Evolutionary conservation across 257 asterid genomes (phyloP).

Genomic region (Salvia hispanica): DNA sequence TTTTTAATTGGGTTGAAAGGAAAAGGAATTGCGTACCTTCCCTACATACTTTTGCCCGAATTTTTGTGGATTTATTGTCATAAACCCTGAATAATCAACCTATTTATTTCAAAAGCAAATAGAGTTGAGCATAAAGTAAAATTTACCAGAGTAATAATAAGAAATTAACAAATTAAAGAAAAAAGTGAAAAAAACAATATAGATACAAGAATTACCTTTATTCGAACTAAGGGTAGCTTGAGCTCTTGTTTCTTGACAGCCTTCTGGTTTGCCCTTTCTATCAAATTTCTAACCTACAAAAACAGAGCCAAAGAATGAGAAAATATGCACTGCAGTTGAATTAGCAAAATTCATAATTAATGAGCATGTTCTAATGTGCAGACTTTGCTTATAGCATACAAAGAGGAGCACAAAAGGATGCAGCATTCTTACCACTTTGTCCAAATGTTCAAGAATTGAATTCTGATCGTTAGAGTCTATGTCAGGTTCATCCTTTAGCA

Average conservation of each 20-base stretch:
- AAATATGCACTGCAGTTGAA: slow-evolving; percentile 20
- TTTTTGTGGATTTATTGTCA: slow-evolving; percentile 97
- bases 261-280: slow-evolving; percentile 67
- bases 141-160: slow-evolving; percentile 23
- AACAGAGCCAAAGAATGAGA: slow-evolving; percentile 29
- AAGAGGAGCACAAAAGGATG: slow-evolving; percentile 27
- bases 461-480: slow-evolving; percentile 87
- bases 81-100: slow-evolving; percentile 98
- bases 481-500: slow-evolving; percentile 87
- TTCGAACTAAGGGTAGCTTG: slow-evolving; percentile 89
- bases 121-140: slow-evolving; percentile 20
- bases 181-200: slow-evolving; percentile 18
- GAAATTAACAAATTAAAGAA: slow-evolving; percentile 24
- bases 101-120: slow-evolving; percentile 42
- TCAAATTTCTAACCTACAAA: slow-evolving; percentile 70
- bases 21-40: slow-evolving; percentile 54
- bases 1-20: slow-evolving; percentile 14
- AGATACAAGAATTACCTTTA: slow-evolving; percentile 59
- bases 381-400: slow-evolving; percentile 14
- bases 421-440: slow-evolving; percentile 65
- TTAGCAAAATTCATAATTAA: slow-evolving; percentile 1
- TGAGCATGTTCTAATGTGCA: slow-evolving; percentile 1
- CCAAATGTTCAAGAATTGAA: slow-evolving; percentile 93
- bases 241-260: slow-evolving; percentile 56
- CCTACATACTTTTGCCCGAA: slow-evolving; percentile 98